These are phyloP conservation scores for Solanum aculeatissimum DNA, from an alignment of 305 asterid species.

Conservation along the genomic window DNA sequence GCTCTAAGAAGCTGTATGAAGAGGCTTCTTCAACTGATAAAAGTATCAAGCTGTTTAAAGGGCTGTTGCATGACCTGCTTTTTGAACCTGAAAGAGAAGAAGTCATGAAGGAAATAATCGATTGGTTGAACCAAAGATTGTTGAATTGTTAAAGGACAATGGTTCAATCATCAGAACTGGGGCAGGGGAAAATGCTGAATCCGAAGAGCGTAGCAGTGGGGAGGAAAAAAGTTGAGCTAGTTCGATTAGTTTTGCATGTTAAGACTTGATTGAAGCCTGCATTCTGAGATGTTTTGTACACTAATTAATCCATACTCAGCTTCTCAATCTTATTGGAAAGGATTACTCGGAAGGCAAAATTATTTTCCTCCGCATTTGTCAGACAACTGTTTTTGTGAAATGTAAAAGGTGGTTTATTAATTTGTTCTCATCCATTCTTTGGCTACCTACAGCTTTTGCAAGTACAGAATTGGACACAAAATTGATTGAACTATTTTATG, in stretches of 20 bases:
- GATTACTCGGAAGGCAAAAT: neutral
- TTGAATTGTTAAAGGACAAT: neutral
- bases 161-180: neutral
- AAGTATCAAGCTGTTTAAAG: conserved; percentile 48
- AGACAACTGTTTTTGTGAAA: neutral
- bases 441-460: neutral
- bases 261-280: neutral
- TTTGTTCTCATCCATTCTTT: neutral
- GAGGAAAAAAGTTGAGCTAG: neutral
- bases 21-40: conserved; percentile 75
- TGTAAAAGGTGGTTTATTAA: neutral
- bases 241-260: neutral
- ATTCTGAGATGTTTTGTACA: neutral
- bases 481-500: neutral
- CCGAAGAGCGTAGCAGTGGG: neutral
- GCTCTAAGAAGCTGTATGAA: conserved; percentile 56
- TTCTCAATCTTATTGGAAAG: neutral
- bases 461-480: neutral
- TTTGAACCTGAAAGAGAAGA: conserved; percentile 83
- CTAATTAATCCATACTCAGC: neutral
- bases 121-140: conserved; percentile 55
- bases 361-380: neutral
- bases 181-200: neutral
- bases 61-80: conserved; percentile 76
- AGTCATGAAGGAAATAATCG: conserved; percentile 28